Base-by-base conservation (phyloP, 2,329 filamentous ascomycete genomes). In the Fusarium camptoceras region DNA sequence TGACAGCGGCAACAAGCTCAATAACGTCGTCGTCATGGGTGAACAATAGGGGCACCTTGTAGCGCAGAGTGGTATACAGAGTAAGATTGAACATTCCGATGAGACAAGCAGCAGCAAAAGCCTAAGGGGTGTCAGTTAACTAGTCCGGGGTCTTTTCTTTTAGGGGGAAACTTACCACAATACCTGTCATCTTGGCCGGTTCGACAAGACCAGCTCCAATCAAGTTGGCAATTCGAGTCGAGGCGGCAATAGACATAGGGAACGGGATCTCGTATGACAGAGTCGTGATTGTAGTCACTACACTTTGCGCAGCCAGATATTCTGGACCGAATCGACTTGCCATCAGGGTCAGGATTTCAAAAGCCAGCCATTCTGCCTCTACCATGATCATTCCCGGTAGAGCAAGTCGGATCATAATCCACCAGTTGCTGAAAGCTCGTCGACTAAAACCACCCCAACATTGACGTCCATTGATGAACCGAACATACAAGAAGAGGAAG, bases 261-360 rank as follows among this genome's bases (percentile, higher is more conserved):
- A 98, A 98, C 0, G 95, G 94, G 50, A 98, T 90, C 79, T 97
- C 94, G 83, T 94, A 98, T 0, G 92, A 93, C 25, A 97, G 88
- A 12, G 90, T 89, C 0, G 91, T 89, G 47, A 97, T 84, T 0
- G 92, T 96, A 24, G 91, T 88, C 4, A 98, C 83, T 16, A 98
- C 90, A 34, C 92, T 94, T 79, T 99, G 94, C 0, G 96, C 94
- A 1, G 95, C 95, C 2, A 98, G 87, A 66, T 91, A 89, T 20
- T 90, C 90, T 3, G 92, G 89, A 18, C 92, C 92, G 61, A 98
- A 90, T 73, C 92, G 93, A 54, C 91, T 93, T 0, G 93, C 88
- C 11, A 90, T 89, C n/a, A 98, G 85, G 0, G 94, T 97, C 67
- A 97, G 84, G 50, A 97, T 89, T 79, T 98, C 95, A 78, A 98